Base-by-base conservation (phyloP, 805 yeast genomes). In the Yarrowia sp. region DNA sequence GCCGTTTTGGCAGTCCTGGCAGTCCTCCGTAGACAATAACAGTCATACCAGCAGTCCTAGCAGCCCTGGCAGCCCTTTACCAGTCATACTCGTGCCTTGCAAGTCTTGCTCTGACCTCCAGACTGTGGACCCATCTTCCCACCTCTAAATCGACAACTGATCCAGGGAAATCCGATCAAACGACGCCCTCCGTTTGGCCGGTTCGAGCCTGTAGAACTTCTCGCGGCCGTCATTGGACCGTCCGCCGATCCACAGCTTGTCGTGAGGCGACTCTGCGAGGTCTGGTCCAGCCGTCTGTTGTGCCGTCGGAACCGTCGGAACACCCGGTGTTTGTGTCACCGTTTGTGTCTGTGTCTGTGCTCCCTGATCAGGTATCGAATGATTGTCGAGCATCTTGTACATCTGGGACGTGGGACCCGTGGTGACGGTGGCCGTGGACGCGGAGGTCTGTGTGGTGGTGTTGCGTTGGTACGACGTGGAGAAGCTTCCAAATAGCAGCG, bases 191-290 rank as follows among this genome's bases (percentile, higher is more conserved):
- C 74, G 55, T 35, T 69, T 42, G 43, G 72, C 61, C 32, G 75
- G 72, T 42, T 73, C 71, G 41, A 74, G 69, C 15, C 74, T 69
- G 56, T 74, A 74, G 52, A 73, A 74, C 41, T 68, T 61, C 61
- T 74, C 77, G 32, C 69, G 67, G 15, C 77, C 77, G 56, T 74
- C 76, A 5, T 75, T 46, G 2, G 75, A 69, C 26, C 70, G 43
- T 3, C 77, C 77, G 7, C 77, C 76, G 48, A 74, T 74, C 77
- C 77, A 74, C 76, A 75, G 73, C 56, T 74, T 74, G 41, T 74
- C 74, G 36, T 59, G 63, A 8, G 56, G 48, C 35, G 70, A 52
- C 22, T 63, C 67, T 14, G 15, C 12, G 36, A 42, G 35, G 55
- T 61, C 67, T 3, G 61, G 32, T 26, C 32, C n/a, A 0, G 58